Evolutionary conservation across 164 flowering plant species (phyloP).

Genomic region (Malania oleifera): DNA sequence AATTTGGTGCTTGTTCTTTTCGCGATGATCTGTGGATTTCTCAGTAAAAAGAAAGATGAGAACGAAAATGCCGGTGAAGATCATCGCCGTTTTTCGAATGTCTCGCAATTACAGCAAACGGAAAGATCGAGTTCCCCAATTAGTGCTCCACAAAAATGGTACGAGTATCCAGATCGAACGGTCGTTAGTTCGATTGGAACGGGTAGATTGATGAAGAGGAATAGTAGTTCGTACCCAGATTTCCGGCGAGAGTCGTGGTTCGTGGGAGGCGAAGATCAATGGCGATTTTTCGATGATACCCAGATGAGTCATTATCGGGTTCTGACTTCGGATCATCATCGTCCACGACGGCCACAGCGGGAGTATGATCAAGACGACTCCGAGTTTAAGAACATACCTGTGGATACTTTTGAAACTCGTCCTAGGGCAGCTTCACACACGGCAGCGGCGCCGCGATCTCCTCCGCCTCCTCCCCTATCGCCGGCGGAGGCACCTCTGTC

Average conservation of each 20-base stretch:
- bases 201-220: conserved; percentile 23
- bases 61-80: conserved; percentile 11
- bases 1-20: conserved; percentile 47
- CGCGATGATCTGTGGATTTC: conserved; percentile 52
- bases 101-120: not conserved
- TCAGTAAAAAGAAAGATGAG: conserved; percentile 24
- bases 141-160: conserved; percentile 27
- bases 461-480: conserved; percentile 7
- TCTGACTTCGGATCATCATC: conserved; percentile 11
- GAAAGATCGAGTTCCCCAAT: conserved; percentile 8
- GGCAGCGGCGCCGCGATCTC: too few relatives aligned
- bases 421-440: not conserved
- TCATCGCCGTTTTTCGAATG: conserved; percentile 10
- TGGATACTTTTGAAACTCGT: conserved; percentile 10
- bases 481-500: conserved; percentile 10
- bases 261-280: conserved; percentile 15
- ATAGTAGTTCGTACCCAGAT: conserved; percentile 50
- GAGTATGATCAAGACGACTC: conserved; percentile 8
- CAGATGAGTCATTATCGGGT: conserved; percentile 16
- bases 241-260: conserved; percentile 33
- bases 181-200: conserved; percentile 3
- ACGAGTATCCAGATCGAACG: conserved; percentile 26
- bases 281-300: conserved; percentile 41
- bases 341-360: conserved; percentile 16
- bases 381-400: conserved; percentile 10